Base-by-base conservation (phyloP, 306 rosid genomes). In the Macrotyloma uniflorum region DNA sequence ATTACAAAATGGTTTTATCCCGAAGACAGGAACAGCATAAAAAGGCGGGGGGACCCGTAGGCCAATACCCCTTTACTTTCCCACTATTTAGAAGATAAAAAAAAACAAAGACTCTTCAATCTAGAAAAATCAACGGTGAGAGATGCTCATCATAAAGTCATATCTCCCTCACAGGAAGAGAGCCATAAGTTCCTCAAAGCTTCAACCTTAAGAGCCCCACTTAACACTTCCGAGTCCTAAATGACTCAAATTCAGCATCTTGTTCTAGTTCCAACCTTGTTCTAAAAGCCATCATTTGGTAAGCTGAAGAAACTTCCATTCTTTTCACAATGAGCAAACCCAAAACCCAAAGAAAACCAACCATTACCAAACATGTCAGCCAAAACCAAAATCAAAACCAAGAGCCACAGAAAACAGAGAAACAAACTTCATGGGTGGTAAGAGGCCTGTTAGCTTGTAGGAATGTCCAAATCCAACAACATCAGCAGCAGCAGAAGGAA, bases 361-460 rank as follows among this genome's bases (percentile, higher is more conserved):
- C 79, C 30, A 57, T 55, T 4, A 57, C 71, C 72, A 90, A 84
- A 53, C 86, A 84, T 54, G 83, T 50, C 30, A 88, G 59, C 67
- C 83, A 84, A 51, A 85, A 80, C 49, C 84, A 88, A 51, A 85
- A 80, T 43, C 84, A 88, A 80, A 84, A 88, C 79, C 85, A 79
- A 10, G 82, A 81, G 78, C 78, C 88, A 18, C 91, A 82, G 54
- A 92, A 87, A 83, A 38, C 87, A 55, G 91, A 92, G 73, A 91
- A 89, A 63, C 88, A 86, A 50, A 91, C 92, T 23, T 91, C 97
- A 20, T 95, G 98, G 98, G 80, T 88, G 46, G 80, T 95, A 8
- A 91, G 94, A 87, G 96, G 97, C 77, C 62, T 95, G 11, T 67
- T 92, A 28, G 85, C 87, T 42, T 93, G 99, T 67, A 91, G 81